phyloP scores from a whole-genome alignment of 768 basidiomycete species.

The Termitomyces sp. region DNA sequence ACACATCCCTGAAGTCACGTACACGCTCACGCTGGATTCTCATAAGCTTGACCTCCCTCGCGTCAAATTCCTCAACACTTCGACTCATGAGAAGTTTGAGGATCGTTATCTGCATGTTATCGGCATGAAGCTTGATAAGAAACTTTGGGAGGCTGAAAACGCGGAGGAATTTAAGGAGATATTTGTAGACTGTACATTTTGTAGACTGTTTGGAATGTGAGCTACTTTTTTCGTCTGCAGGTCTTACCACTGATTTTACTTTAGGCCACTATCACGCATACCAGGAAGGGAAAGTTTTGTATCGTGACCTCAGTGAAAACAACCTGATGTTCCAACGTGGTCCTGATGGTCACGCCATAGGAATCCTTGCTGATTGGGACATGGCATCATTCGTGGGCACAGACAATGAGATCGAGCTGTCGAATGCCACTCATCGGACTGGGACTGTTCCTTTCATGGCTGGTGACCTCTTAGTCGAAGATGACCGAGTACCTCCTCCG shows the following conservation, averaged over 20 bases:
- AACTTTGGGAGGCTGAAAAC: slow-evolving; percentile 17
- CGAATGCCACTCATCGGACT: slow-evolving; percentile 18
- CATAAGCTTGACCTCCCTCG: too few relatives aligned
- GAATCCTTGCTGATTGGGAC: slow-evolving; percentile 28
- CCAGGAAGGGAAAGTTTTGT: slow-evolving; percentile 19
- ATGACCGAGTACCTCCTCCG: slow-evolving; percentile 2
- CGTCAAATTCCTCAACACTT: not conserved
- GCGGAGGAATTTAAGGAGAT: slow-evolving; percentile 23
- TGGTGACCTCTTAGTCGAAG: slow-evolving; percentile 17
- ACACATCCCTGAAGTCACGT: not conserved
- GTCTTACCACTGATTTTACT: not conserved
- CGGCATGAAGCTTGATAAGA: slow-evolving; percentile 14
- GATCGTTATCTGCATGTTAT: not conserved
- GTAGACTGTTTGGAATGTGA: slow-evolving; percentile 28
- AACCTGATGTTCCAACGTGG: slow-evolving; percentile 23
- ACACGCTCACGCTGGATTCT: not conserved
- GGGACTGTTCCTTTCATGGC: slow-evolving; percentile 29
- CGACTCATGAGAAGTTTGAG: not conserved
- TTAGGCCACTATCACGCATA: slow-evolving; percentile 24
- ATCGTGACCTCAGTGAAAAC: slow-evolving; percentile 28
- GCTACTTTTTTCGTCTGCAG: slow-evolving; percentile 2
- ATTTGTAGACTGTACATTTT: slow-evolving; percentile 27
- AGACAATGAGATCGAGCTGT: not conserved
- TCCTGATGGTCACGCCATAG: slow-evolving; percentile 6
- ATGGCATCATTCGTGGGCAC: slow-evolving; percentile 14